Evolutionary conservation across 2,329 filamentous ascomycete species (phyloP).

Genomic region (Aspergillus sp.): DNA sequence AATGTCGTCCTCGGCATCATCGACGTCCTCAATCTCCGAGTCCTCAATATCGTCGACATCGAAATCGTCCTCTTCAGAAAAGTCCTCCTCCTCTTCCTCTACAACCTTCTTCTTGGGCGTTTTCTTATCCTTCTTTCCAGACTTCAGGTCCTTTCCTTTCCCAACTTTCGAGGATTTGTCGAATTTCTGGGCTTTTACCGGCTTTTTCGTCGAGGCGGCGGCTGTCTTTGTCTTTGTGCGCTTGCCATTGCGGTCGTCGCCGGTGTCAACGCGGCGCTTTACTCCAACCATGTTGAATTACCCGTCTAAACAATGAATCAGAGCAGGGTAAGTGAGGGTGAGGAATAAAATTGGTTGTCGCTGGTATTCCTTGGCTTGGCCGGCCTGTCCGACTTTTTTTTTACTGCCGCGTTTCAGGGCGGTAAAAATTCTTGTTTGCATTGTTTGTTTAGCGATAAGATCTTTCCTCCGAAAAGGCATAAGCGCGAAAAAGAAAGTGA

Average conservation of each 20-base stretch:
- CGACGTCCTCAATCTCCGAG: conserved; percentile 47
- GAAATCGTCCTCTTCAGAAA: conserved; percentile 59
- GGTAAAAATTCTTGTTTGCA: conserved; percentile 36
- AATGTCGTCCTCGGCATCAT: conserved; percentile 60
- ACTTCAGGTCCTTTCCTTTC: conserved; percentile 37
- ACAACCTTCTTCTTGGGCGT: conserved; percentile 39
- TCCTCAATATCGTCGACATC: conserved; percentile 59
- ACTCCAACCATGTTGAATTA: conserved; percentile 43
- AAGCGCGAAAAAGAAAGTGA: neutral
- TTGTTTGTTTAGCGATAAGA: conserved; percentile 39
- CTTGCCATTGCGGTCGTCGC: conserved; percentile 46
- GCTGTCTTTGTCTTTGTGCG: conserved; percentile 40
- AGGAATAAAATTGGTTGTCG: neutral
- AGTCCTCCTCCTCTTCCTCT: conserved; percentile 48
- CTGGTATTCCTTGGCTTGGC: conserved; percentile 6
- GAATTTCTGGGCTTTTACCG: conserved; percentile 32
- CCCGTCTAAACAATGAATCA: conserved; percentile 9
- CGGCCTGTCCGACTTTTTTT: conserved; percentile 27
- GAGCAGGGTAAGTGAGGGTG: neutral
- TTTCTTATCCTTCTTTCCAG: conserved; percentile 40
- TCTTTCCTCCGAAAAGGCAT: neutral
- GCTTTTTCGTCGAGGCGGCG: conserved; percentile 30
- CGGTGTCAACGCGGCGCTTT: conserved; percentile 45
- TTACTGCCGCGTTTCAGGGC: conserved; percentile 29
- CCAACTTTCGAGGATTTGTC: conserved; percentile 24